These are phyloP conservation scores for Ilex aquifolium DNA, from an alignment of 257 asterid species.

Conservation along the genomic window DNA sequence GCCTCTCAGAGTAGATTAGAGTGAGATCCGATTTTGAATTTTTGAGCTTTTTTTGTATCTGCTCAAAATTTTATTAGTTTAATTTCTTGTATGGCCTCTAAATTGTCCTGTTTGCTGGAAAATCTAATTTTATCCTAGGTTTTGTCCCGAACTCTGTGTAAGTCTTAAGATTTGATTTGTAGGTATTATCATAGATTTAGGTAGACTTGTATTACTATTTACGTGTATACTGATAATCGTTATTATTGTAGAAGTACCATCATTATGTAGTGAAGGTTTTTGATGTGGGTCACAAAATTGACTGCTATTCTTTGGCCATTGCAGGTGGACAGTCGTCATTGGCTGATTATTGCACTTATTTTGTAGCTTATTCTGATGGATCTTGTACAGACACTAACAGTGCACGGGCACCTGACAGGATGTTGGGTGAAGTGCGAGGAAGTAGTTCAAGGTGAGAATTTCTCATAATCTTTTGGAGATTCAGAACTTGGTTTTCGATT, in stretches of 20 bases:
- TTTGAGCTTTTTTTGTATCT: no score
- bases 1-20: no score
- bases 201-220: no score
- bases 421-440: conserved; percentile 99
- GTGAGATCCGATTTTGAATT: no score
- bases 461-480: background rate
- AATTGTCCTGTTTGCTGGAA: no score
- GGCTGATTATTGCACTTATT: conserved; percentile 98
- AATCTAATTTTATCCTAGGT: no score
- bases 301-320: conserved; percentile 10
- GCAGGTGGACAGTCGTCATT: conserved; percentile 98
- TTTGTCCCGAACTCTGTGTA: no score
- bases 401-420: conserved; percentile 93
- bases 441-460: conserved; percentile 63
- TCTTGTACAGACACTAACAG: conserved; percentile 93
- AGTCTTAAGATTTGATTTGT: no score
- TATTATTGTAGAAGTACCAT: background rate
- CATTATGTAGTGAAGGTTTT: background rate
- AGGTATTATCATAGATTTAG: no score
- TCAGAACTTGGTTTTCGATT: background rate
- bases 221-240: no score
- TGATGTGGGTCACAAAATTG: background rate
- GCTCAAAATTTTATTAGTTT: no score
- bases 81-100: no score
- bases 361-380: conserved; percentile 96